Evolutionary conservation across 2,329 filamentous ascomycete species (phyloP), one percentile per base, ranked within the genome.

Genomic region (Ceratocystis alfenasii): DNA sequence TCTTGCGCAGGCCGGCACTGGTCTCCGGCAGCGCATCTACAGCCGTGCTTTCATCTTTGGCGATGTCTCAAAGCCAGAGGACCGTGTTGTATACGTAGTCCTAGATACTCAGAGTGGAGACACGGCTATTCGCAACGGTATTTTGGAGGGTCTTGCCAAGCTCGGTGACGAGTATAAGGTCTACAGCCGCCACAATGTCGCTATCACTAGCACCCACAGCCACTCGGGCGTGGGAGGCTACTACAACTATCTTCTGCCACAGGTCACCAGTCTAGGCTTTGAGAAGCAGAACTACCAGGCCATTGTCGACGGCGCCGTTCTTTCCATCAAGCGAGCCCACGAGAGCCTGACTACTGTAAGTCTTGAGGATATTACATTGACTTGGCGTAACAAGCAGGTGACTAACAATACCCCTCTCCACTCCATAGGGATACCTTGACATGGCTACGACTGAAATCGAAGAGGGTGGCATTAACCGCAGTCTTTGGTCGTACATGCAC

Each of bases 191-290:
- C 81, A 87, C 69, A 96, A 95, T 70, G 77, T 96, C 20, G 92
- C 92, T n/a, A 82, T 96, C 20, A 94, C 89, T 1, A 92, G 90
- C 44, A 96, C 92, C 0, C 92, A 96, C 73, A 93, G 89, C 1
- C 92, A 96, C 76, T 87, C 90, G 20, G 91, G 90, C 0, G 91
- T 92, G 0, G 92, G 89, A 3, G 92, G 88, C 17, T 96, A 90
- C 90, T 80, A 94, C 72, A 96, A 96, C 74, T 96, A 96, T 72
- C 81, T 96, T 8, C 79, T 96, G 15, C 92, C 91, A 8, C 91
- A 96, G 72, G 87, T 96, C 70, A 93, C 91, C 0, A 93, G 87
- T 73, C 82, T 87, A 68, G 92, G 92, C 0, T 96, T 96, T 71
- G 83, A 91, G 74, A 86, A 86, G 73, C 88, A 94, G 73, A 92